Evolutionary conservation across 352 stramenopile genomes (phyloP), one percentile per base, ranked within the genome.

Genomic region (Phytophthora tubulina): DNA sequence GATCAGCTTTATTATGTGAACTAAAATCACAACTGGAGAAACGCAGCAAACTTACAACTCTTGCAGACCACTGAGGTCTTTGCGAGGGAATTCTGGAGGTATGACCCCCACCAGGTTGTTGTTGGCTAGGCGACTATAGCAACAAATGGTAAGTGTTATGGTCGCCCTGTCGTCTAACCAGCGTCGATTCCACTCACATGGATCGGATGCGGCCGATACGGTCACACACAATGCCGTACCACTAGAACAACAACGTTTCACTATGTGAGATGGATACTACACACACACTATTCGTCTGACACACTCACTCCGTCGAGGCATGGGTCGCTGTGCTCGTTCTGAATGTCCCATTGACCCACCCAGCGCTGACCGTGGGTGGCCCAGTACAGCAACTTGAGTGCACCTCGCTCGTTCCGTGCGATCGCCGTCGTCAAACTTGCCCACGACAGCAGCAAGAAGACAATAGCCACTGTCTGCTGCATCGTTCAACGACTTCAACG

Each of bases 81-180:
- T 65, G 21, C 84, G 84, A 17, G 80, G 67, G 54, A 91, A 90
- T 60, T 89, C 80, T 27, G 62, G 41, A 4, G 85, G 84, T 0
- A 92, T 27, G 27, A 88, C 84, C 1, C 85, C 85, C 7, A 80
- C 75, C 39, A 93, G 82, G 67, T 93, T 88, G 69, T 93, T 93
- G 44, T 71, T 79, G 2, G 84, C 48, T 3, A 93, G 75, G 8
- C 72, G 82, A 21, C 80, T 88, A 27, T 30, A 72, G 45, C 38
- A 67, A 46, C 31, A 32, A 42, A 0, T 39, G n/a, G 33, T 62
- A 13, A 58, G 41, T 48, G 14, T 17, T 27, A 3, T 2, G 17
- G 33, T 31, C 3, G 9, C 15, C 13, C 3, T 32, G 6, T 33
- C 21, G 21, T 15, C 17, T 14, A 52, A 31, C 31, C 49, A 38